A percentile compares a stretch with the other conserved stretches of the same genome.
These are phyloP conservation scores for Ostreobium quekettii DNA, from an alignment of 139 green algal genomes.

Conservation along the genomic window DNA sequence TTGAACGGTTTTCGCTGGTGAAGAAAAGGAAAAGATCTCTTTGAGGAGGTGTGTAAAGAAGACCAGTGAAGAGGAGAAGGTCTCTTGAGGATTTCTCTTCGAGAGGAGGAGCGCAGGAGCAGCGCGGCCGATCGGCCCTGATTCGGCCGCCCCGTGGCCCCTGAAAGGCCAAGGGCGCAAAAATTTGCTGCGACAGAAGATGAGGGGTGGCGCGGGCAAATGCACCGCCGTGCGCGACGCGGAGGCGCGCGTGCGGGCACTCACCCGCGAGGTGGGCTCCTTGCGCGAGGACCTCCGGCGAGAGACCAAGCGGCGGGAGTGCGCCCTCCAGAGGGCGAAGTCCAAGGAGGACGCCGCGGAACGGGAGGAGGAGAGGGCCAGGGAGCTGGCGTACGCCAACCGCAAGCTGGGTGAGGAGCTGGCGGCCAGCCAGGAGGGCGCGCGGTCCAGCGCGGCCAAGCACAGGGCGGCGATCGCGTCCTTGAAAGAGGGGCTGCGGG, in stretches of 20 bases:
- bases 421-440: conserved; percentile 26
- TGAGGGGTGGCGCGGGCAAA: background rate
- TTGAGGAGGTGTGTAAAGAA: too few relatives aligned
- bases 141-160: too few relatives aligned
- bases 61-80: too few relatives aligned
- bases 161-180: too few relatives aligned
- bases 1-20: too few relatives aligned
- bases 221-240: conserved; percentile 14
- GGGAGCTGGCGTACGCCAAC: conserved; percentile 45
- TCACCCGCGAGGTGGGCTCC: conserved; percentile 47
- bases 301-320: conserved; percentile 41
- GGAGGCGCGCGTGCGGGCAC: conserved; percentile 33
- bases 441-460: conserved; percentile 9
- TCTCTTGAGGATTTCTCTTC: too few relatives aligned
- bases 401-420: conserved; percentile 46
- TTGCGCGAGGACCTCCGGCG: conserved; percentile 43
- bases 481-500: conserved; percentile 25
- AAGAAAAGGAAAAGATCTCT: too few relatives aligned
- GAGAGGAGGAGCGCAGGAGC: too few relatives aligned
- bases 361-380: background rate
- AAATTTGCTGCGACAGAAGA: too few relatives aligned
- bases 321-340: conserved; percentile 30
- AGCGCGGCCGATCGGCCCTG: too few relatives aligned
- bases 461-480: conserved; percentile 21
- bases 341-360: conserved; percentile 22